Evolutionary conservation across 192 early-diverging fungal species (phyloP).

Genomic region (Backusella mclennaniae): DNA sequence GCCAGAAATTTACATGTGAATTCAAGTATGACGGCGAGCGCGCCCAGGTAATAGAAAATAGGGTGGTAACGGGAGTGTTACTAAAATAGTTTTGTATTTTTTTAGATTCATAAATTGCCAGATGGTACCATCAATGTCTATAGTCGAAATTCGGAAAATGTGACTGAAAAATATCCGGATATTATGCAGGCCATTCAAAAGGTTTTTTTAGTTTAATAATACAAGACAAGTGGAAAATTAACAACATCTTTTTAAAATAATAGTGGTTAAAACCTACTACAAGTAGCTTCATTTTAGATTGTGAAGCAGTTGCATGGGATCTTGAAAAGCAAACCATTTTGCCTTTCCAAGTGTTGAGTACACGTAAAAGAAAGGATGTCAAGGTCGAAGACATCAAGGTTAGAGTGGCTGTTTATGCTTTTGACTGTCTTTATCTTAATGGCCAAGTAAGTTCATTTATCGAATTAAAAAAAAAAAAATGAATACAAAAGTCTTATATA

Average conservation of each 20-base stretch:
- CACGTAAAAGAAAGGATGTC: constrained; percentile 94
- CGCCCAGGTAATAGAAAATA: constrained; percentile 64
- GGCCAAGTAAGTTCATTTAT: constrained; percentile 61
- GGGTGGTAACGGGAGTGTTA: background rate
- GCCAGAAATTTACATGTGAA: constrained; percentile 92
- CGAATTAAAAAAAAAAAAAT: background rate
- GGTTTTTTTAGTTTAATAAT: constrained; percentile 38
- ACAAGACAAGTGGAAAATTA: background rate
- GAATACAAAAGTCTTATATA: background rate
- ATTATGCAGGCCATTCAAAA: constrained; percentile 75
- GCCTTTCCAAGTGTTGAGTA: constrained; percentile 96
- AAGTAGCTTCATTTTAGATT: constrained; percentile 93
- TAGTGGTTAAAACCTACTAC: constrained; percentile 55
- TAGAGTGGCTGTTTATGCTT: constrained; percentile 94
- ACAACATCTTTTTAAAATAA: background rate
- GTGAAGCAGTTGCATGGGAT: constrained; percentile 99
- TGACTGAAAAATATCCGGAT: constrained; percentile 92
- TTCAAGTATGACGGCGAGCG: constrained; percentile 99
- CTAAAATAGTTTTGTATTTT: background rate
- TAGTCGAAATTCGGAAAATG: constrained; percentile 94
- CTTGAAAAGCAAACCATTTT: constrained; percentile 72
- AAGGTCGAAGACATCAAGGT: constrained; percentile 90
- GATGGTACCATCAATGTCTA: constrained; percentile 81
- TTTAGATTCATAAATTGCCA: constrained; percentile 79
- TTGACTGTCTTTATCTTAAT: constrained; percentile 94